These are phyloP conservation scores for Capsicum rhomboideum DNA, from an alignment of 257 asterid species.

Conservation along the genomic window DNA sequence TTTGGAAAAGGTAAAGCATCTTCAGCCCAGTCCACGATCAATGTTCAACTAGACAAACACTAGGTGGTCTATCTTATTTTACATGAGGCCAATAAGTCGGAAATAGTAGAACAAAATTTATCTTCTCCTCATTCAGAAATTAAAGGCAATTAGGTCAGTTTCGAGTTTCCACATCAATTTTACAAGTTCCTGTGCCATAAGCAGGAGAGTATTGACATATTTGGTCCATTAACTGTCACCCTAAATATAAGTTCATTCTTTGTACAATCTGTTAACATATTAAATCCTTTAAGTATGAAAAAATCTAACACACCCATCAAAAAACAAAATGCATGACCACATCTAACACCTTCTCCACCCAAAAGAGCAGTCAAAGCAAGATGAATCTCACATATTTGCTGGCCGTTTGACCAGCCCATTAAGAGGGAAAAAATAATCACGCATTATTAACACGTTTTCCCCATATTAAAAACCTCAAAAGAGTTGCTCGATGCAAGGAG, in stretches of 20 bases:
- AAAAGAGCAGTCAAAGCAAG: background rate
- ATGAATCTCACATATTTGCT: background rate
- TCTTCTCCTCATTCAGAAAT: background rate
- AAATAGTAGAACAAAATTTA: background rate
- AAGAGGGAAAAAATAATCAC: background rate
- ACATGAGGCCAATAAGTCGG: background rate
- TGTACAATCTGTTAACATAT: background rate
- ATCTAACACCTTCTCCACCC: background rate
- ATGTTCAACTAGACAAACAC: background rate
- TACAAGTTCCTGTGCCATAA: background rate
- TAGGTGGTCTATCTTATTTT: background rate
- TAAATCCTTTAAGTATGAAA: background rate
- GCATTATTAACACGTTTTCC: background rate
- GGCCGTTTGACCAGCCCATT: background rate
- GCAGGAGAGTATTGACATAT: background rate
- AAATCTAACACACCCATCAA: background rate
- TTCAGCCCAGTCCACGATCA: background rate
- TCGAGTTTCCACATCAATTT: background rate
- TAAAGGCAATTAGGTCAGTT: background rate
- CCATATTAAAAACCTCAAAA: background rate
- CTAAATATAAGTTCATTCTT: background rate
- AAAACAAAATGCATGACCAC: background rate
- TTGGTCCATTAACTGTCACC: background rate
- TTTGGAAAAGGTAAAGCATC: background rate
- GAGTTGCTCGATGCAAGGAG: background rate